Evolutionary conservation across 2,329 filamentous ascomycete species (phyloP).

Genomic region (Talaromyces marneffei): DNA sequence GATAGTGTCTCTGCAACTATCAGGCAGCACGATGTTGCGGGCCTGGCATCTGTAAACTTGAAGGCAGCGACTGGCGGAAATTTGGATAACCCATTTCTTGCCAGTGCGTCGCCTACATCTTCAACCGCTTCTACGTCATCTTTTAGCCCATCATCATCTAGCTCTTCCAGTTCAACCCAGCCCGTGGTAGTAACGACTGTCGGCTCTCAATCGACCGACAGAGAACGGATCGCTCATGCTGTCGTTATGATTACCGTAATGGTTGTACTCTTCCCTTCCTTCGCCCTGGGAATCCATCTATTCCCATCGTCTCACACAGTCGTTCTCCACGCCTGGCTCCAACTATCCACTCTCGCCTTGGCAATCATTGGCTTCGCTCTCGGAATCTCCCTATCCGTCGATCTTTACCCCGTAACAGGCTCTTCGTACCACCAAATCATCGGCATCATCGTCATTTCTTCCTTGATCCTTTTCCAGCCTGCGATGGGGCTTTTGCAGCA

Average conservation of each 20-base stretch:
- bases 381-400: conserved; percentile 45
- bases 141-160: background rate
- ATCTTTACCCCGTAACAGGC: conserved; percentile 29
- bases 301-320: conserved; percentile 37
- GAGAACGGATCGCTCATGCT: conserved; percentile 22
- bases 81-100: conserved; percentile 22
- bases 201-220: background rate
- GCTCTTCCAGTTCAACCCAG: background rate
- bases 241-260: conserved; percentile 39
- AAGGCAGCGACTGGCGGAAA: conserved; percentile 20
- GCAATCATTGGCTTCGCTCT: conserved; percentile 47
- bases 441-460: conserved; percentile 47
- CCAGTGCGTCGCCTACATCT: conserved; percentile 10
- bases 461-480: conserved; percentile 54
- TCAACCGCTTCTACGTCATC: background rate
- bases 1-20: conserved; percentile 18
- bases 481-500: conserved; percentile 50
- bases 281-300: conserved; percentile 30
- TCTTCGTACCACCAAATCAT: conserved; percentile 47
- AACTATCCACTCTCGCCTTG: conserved; percentile 45
- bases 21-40: conserved; percentile 22
- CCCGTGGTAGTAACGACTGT: background rate
- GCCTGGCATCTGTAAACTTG: conserved; percentile 20
- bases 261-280: conserved; percentile 37
- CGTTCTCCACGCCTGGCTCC: conserved; percentile 41